A percentile compares a stretch with the other conserved stretches of the same genome.
phyloP scores from a whole-genome alignment of 225 moss, liverwort and hornwort species.

The Polytrichum commune region DNA sequence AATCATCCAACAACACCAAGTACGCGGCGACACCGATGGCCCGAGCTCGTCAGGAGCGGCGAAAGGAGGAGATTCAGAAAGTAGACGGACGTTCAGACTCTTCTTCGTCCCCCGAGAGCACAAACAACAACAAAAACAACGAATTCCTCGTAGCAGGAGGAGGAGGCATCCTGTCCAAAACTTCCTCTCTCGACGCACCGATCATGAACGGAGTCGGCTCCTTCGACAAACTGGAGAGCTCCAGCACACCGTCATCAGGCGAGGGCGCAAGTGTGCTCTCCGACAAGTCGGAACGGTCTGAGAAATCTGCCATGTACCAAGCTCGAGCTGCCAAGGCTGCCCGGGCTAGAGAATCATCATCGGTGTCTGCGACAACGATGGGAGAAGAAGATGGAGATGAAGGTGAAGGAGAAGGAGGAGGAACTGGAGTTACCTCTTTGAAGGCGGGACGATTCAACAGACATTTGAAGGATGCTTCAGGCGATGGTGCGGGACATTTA shows the following conservation, averaged over 20 bases:
- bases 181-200: conserved; percentile 2
- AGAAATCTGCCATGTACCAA: not conserved
- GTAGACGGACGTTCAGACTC: too few species aligned
- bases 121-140: too few species aligned
- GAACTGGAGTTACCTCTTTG: not conserved
- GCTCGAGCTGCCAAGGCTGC: conserved; percentile 5
- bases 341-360: too few species aligned
- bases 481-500: conserved; percentile 28
- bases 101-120: too few species aligned
- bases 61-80: not conserved
- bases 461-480: not conserved
- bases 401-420: not conserved
- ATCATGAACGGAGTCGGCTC: too few species aligned
- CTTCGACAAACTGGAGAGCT: not conserved
- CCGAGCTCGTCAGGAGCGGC: conserved; percentile 2
- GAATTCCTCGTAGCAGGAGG: not conserved
- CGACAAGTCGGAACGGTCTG: not conserved
- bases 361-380: not conserved
- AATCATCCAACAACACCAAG: too few species aligned
- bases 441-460: conserved; percentile 4
- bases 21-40: not conserved
- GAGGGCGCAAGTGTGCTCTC: not conserved
- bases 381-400: too few species aligned
- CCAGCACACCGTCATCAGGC: conserved; percentile 1
- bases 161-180: not conserved